These are phyloP conservation scores for Orbilia oligospora DNA, from an alignment of 2,329 filamentous ascomycete genomes.

Conservation along the genomic window DNA sequence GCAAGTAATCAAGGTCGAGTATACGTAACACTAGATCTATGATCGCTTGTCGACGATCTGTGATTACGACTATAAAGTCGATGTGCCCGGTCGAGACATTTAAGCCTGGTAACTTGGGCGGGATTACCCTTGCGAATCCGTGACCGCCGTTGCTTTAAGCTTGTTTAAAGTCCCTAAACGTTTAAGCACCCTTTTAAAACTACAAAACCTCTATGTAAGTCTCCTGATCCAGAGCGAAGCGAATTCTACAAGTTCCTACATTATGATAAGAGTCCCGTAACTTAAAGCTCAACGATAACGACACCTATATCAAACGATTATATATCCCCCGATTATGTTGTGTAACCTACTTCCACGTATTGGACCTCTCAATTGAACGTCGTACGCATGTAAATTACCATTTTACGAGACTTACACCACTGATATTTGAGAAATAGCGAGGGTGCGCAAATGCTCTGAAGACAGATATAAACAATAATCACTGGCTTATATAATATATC, in stretches of 20 bases:
- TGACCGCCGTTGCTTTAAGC: slow-evolving; percentile 19
- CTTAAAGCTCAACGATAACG: slow-evolving; percentile 15
- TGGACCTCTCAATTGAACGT: not conserved
- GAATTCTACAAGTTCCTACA: slow-evolving; percentile 7
- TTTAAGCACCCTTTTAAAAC: not conserved
- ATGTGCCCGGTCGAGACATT: slow-evolving; percentile 7
- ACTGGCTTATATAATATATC: too few relatives aligned
- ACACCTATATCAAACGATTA: slow-evolving; percentile 7
- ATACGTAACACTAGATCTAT: slow-evolving; percentile 2
- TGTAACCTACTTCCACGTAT: slow-evolving; percentile 20
- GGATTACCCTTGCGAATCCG: slow-evolving; percentile 10
- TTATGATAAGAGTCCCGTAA: not conserved
- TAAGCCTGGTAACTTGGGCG: slow-evolving; percentile 10
- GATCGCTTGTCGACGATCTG: not conserved
- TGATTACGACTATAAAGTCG: slow-evolving; percentile 6
- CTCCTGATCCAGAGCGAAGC: slow-evolving; percentile 14
- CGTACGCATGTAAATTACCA: slow-evolving; percentile 4
- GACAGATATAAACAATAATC: not conserved
- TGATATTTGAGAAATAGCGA: not conserved
- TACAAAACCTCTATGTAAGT: not conserved
- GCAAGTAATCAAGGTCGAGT: not conserved
- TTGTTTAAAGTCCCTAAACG: not conserved
- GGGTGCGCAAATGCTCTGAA: not conserved
- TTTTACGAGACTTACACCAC: not conserved
- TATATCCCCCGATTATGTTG: slow-evolving; percentile 25